Evolutionary conservation across 225 moss, liverwort and hornwort species (phyloP), one percentile per base, ranked within the genome.

Genomic region (Polytrichum commune): DNA sequence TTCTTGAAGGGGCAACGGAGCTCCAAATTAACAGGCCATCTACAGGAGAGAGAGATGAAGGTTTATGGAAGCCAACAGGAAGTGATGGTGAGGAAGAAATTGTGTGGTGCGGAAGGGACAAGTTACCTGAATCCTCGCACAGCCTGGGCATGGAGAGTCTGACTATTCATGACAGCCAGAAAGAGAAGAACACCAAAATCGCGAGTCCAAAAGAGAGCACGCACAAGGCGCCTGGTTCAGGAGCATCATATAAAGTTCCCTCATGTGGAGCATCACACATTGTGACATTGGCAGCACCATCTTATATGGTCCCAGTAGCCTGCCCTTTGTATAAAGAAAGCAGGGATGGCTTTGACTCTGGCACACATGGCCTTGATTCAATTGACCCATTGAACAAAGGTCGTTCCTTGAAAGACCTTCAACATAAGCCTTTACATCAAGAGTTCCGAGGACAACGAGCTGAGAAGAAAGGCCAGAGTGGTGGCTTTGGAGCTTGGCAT

Each of bases 41-140:
- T 63, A 30, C 8, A 60, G 82, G 74, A 20, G 79, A 79, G 54
- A 81, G 81, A 79, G 87, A 82, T 19, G 81, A 81, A 28, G 72
- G 67, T 64, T 72, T 76, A 54, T 79, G 87, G 87, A 84, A 82
- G 72, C 75, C 84, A 60, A 58, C 66, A 25, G 69, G 69, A 32
- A 88, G 77, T 71, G 87, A 88, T 53, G 84, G 82, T 10, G 84
- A 88, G 60, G 87, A 88, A 79, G 82, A 88, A 71, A 88, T 88
- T 71, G 84, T 88, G 54, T 88, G 87, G 87, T 84, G 84, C 46
- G 87, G 87, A 18, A 81, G 82, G 53, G 84, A 88, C 72, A 84
- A 84, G 71, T 29, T 82, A 65, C 71, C 79, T 4, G 79, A 84
- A 28, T 69, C 75, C 13, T 79, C 79, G 5, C 75, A 71, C 26